phyloP scores from a whole-genome alignment of 371 early-diverging fungal species.

The Lichtheimia ornata region DNA sequence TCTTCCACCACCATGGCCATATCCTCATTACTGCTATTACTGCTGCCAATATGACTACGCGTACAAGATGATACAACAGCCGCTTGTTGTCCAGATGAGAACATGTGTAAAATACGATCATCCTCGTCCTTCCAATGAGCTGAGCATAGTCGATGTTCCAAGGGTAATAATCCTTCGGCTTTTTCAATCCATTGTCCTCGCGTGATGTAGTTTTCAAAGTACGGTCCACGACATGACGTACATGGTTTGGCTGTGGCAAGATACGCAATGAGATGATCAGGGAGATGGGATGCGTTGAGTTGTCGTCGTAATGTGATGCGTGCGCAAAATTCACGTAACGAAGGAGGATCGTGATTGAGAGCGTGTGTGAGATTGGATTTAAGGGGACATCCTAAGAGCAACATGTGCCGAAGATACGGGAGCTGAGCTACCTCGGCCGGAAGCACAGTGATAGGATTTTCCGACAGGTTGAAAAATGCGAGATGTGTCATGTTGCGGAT shows the following conservation, averaged over 20 bases:
- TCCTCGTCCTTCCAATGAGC: slow-evolving; percentile 78
- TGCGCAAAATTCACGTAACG: slow-evolving; percentile 75
- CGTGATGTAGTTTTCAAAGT: slow-evolving; percentile 65
- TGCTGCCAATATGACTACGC: background rate
- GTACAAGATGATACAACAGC: background rate
- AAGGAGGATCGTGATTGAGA: slow-evolving; percentile 41
- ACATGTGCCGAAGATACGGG: slow-evolving; percentile 62
- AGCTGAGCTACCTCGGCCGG: slow-evolving; percentile 77
- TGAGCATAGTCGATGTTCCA: slow-evolving; percentile 76
- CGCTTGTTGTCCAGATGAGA: slow-evolving; percentile 5
- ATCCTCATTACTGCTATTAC: background rate
- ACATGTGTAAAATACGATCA: slow-evolving; percentile 53
- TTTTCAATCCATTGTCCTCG: slow-evolving; percentile 70
- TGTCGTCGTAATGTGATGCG: slow-evolving; percentile 53
- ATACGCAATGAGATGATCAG: slow-evolving; percentile 58
- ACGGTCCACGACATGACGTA: slow-evolving; percentile 88
- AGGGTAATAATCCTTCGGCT: slow-evolving; percentile 48
- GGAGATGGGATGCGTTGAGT: slow-evolving; percentile 17
- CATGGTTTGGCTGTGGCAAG: slow-evolving; percentile 72
- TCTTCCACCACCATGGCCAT: background rate
- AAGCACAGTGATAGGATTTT: slow-evolving; percentile 66
- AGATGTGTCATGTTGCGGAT: slow-evolving; percentile 46
- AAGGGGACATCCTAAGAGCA: slow-evolving; percentile 57
- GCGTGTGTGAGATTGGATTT: slow-evolving; percentile 20
- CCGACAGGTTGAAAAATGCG: slow-evolving; percentile 63